Base-by-base conservation (phyloP, 225 moss, liverwort and hornwort species). In the Takakia lepidozioides region DNA sequence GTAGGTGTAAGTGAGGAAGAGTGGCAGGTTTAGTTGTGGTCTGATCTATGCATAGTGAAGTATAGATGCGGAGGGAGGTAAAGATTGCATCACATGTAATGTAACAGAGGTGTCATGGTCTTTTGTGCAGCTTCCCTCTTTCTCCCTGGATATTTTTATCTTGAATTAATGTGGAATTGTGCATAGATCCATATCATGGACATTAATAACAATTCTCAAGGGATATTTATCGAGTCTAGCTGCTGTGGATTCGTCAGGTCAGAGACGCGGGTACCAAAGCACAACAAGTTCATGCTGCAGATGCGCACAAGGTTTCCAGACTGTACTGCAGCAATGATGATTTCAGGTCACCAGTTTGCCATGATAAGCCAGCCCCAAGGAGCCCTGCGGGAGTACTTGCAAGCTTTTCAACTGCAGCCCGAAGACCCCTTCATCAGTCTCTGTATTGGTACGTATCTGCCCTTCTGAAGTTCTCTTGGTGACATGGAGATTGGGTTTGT, bases 331-430 rank as follows among this genome's bases (percentile, higher is more conserved):
- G 74, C 86, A 27, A 91, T 98, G 85, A 65, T 98, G 17, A 91
- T 98, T 19, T 85, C 73, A 57, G 98, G 98, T 29, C 98, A 91
- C 55, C 98, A 91, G 43, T 91, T 82, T 54, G 82, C 81, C 60
- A 85, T 91, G 87, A 98, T 98, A 63, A 98, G 87, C 47, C 91
- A 98, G 65, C 91, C 84, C 43, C 98, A 98, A 74, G 98, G 98
- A 43, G 87, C 98, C 55, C 77, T 98, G 49, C 82, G 91, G 52
- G 98, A 98, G 41, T 98, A 91, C 55, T 60, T 98, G 49, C 91
- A 87, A 54, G 91, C 98, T 7, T 91, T 83, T 53, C 82, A 76
- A 75, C 37, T 85, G 53, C 87, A 87, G 54, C 87, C 98, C 41
- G 87, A 98, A 27, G 83, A 98, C 58, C 87, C 91, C 35, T 98